Evolutionary conservation across 805 yeast genomes (phyloP).

Genomic region (Hemisphaericaspora nanyangensis): DNA sequence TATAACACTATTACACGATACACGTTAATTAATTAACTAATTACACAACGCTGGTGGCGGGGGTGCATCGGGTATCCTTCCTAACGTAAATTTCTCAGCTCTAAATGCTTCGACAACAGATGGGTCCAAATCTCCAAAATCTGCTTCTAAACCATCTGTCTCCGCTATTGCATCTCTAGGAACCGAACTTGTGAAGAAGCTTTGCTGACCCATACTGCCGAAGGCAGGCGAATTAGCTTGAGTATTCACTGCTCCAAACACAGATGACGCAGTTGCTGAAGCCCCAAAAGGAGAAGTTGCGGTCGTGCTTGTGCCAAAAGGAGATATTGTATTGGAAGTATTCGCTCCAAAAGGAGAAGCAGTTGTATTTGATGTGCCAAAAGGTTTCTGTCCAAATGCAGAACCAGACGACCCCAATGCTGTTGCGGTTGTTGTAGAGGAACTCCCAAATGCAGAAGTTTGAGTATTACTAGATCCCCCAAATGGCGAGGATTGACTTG

Average conservation of each 20-base stretch:
- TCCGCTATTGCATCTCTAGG: constrained; percentile 5
- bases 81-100: constrained; percentile 47
- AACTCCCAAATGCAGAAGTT: background rate
- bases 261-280: background rate
- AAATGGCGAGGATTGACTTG: constrained; percentile 3
- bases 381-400: constrained; percentile 1
- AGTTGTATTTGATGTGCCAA: constrained; percentile 7
- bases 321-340: constrained; percentile 6
- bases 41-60: constrained; percentile 46
- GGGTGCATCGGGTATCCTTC: constrained; percentile 66
- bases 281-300: constrained; percentile 7
- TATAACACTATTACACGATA: too few relatives aligned
- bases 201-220: background rate
- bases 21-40: too few relatives aligned
- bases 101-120: constrained; percentile 46
- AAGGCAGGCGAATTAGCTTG: background rate
- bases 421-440: background rate
- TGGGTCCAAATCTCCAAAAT: constrained; percentile 39
- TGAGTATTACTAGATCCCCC: constrained; percentile 1
- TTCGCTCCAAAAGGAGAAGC: constrained; percentile 20
- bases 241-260: background rate
- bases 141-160: constrained; percentile 15
- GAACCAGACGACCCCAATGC: background rate
- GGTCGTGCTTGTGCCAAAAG: constrained; percentile 8
- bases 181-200: background rate